Percentiles rank a stretch among this genome's conserved stretches.
These are phyloP conservation scores for Cytospora piceicola DNA, from an alignment of 2,329 filamentous ascomycete genomes.

Conservation along the genomic window DNA sequence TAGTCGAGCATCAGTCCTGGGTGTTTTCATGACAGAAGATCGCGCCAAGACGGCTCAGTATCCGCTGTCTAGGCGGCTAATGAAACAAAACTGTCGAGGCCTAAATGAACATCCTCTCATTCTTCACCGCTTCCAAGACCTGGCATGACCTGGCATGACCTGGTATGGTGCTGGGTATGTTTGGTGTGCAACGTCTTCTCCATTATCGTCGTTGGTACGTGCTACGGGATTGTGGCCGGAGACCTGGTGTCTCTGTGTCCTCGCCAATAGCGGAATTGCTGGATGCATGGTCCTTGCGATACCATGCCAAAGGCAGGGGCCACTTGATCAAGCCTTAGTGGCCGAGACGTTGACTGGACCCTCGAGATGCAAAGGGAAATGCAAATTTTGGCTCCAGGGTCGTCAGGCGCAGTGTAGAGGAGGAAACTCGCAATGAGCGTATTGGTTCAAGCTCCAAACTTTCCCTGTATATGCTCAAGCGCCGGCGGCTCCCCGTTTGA, in stretches of 20 bases:
- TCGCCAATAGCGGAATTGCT: not conserved
- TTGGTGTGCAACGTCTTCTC: slow-evolving; percentile 3
- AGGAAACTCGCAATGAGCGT: slow-evolving; percentile 12
- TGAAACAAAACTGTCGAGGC: slow-evolving; percentile 11
- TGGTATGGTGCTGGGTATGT: not conserved
- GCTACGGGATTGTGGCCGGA: slow-evolving; percentile 10
- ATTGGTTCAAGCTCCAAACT: not conserved
- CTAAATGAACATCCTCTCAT: not conserved
- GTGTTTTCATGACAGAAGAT: not conserved
- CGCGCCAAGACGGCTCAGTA: slow-evolving; percentile 3
- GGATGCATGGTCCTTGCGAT: not conserved
- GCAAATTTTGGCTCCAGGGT: not conserved
- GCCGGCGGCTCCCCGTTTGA: slow-evolving; percentile 58
- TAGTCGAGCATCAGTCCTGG: not conserved
- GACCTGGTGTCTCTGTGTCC: not conserved
- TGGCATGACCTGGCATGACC: not conserved
- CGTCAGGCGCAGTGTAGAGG: slow-evolving; percentile 2
- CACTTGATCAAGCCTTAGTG: not conserved
- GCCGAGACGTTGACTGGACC: not conserved
- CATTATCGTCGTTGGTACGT: slow-evolving; percentile 12
- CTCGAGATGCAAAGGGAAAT: not conserved
- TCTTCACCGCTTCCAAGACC: not conserved
- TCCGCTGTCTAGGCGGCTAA: slow-evolving; percentile 14
- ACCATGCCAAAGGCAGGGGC: not conserved
- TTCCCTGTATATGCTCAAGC: slow-evolving; percentile 27